Percentiles rank a stretch among this genome's conserved stretches.
phyloP scores from a whole-genome alignment of 495 filamentous ascomycete species.

The Daldinia loculata region DNA sequence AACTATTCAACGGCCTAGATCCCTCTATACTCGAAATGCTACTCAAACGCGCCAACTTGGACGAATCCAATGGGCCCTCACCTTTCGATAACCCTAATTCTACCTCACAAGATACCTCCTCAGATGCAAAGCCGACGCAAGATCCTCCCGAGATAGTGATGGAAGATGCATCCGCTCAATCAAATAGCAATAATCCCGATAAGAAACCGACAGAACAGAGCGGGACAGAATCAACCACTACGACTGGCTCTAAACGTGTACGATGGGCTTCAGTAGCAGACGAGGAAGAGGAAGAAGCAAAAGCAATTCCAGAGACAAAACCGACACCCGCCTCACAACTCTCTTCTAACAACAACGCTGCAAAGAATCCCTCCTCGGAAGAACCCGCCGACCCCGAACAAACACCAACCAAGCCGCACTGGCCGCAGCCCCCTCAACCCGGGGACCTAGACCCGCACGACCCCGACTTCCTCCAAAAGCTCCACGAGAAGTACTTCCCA shows the following conservation, averaged over 20 bases:
- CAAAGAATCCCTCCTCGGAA: conserved; percentile 43
- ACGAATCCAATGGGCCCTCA: conserved; percentile 61
- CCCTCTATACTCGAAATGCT: conserved; percentile 78
- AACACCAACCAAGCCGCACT: conserved; percentile 45
- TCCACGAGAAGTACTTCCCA: conserved; percentile 94
- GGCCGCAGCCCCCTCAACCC: conserved; percentile 48
- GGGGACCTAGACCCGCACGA: conserved; percentile 84
- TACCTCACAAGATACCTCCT: conserved; percentile 9
- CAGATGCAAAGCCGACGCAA: conserved; percentile 10
- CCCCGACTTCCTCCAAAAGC: conserved; percentile 79
- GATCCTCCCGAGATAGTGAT: conserved; percentile 33
- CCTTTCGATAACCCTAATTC: conserved; percentile 47
- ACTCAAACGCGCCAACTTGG: conserved; percentile 79
- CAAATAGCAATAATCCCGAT: conserved; percentile 1
- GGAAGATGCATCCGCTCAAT: conserved; percentile 40
- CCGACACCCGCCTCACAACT: conserved; percentile 12
- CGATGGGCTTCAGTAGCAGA: conserved; percentile 35
- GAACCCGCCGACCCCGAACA: conserved; percentile 53
- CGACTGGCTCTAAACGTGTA: conserved; percentile 18
- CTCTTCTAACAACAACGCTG: conserved; percentile 38
- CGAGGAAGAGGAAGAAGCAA: conserved; percentile 32
- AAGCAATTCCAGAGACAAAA: conserved; percentile 12
- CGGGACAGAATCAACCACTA: neutral
- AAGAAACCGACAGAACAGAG: neutral
- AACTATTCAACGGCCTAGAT: conserved; percentile 74